phyloP scores from a whole-genome alignment of 495 filamentous ascomycete genomes.

The Neurospora sp. region DNA sequence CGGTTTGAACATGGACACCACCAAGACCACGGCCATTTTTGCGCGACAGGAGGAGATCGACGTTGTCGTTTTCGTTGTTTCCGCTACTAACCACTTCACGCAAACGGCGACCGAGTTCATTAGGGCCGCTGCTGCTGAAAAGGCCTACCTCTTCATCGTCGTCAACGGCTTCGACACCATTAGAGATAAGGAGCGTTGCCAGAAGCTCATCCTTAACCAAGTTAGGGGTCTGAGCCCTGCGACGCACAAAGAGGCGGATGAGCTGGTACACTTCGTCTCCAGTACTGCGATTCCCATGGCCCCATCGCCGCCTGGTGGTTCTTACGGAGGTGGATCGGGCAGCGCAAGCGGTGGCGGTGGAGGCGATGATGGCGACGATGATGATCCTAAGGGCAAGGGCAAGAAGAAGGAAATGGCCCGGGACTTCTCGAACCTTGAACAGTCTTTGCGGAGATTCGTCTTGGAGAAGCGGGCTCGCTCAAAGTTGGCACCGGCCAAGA shows the following conservation, averaged over 20 bases:
- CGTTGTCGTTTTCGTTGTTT: slow-evolving; percentile 97
- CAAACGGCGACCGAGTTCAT: slow-evolving; percentile 95
- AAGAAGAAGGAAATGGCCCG: slow-evolving; percentile 79
- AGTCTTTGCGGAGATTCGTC: slow-evolving; percentile 83
- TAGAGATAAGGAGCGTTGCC: slow-evolving; percentile 67
- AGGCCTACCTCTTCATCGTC: slow-evolving; percentile 98
- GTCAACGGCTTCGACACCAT: slow-evolving; percentile 97
- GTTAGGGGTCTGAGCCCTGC: slow-evolving; percentile 73
- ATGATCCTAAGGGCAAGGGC: slow-evolving; percentile 72
- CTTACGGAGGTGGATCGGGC: slow-evolving; percentile 51
- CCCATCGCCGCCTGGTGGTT: slow-evolving; percentile 41
- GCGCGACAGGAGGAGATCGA: slow-evolving; percentile 97
- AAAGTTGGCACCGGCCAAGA: slow-evolving; percentile 91
- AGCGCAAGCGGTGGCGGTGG: slow-evolving; percentile 44
- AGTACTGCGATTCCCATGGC: slow-evolving; percentile 82
- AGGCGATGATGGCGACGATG: slow-evolving; percentile 48
- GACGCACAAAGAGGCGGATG: slow-evolving; percentile 84
- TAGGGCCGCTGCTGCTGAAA: slow-evolving; percentile 86
- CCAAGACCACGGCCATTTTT: slow-evolving; percentile 95
- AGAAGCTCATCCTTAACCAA: slow-evolving; percentile 88
- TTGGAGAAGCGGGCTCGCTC: slow-evolving; percentile 91
- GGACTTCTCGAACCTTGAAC: slow-evolving; percentile 83
- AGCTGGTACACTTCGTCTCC: slow-evolving; percentile 95
- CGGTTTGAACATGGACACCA: slow-evolving; percentile 86
- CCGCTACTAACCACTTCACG: slow-evolving; percentile 95